phyloP scores from a whole-genome alignment of 768 basidiomycete genomes.

The Lactifluus volemus region DNA sequence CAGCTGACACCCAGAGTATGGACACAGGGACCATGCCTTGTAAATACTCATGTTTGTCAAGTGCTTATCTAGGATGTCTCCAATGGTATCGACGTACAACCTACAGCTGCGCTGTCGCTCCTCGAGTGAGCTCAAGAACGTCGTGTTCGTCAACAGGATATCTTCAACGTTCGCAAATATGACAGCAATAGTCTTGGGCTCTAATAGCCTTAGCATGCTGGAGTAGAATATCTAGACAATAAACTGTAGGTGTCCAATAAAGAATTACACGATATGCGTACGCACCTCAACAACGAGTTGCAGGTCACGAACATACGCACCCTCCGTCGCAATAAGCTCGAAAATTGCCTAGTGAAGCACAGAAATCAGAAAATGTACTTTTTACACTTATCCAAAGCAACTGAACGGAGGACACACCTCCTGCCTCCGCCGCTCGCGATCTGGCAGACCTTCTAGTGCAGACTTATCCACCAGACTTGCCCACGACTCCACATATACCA shows the following conservation, averaged over 20 bases:
- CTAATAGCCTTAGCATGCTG: slow-evolving; percentile 60
- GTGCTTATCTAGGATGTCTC: slow-evolving; percentile 71
- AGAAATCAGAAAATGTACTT: not conserved
- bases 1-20: not conserved
- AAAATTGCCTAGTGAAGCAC: slow-evolving; percentile 64
- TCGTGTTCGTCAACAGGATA: slow-evolving; percentile 78
- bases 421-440: slow-evolving; percentile 75
- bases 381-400: too few species aligned
- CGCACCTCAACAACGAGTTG: slow-evolving; percentile 86
- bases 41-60: slow-evolving; percentile 76
- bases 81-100: slow-evolving; percentile 84
- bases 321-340: slow-evolving; percentile 88
- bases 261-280: not conserved
- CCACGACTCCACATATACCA: slow-evolving; percentile 57
- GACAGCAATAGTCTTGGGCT: slow-evolving; percentile 65
- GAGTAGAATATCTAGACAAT: slow-evolving; percentile 71
- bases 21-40: slow-evolving; percentile 40
- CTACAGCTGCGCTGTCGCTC: slow-evolving; percentile 86
- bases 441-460: slow-evolving; percentile 72
- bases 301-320: slow-evolving; percentile 81
- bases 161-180: slow-evolving; percentile 95
- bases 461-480: slow-evolving; percentile 82
- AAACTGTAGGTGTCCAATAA: not conserved
- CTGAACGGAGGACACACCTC: slow-evolving; percentile 42
- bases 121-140: slow-evolving; percentile 82